Evolutionary conservation across 345 rosid species (phyloP), one percentile per base, ranked within the genome.

Genomic region (Salix udensis): DNA sequence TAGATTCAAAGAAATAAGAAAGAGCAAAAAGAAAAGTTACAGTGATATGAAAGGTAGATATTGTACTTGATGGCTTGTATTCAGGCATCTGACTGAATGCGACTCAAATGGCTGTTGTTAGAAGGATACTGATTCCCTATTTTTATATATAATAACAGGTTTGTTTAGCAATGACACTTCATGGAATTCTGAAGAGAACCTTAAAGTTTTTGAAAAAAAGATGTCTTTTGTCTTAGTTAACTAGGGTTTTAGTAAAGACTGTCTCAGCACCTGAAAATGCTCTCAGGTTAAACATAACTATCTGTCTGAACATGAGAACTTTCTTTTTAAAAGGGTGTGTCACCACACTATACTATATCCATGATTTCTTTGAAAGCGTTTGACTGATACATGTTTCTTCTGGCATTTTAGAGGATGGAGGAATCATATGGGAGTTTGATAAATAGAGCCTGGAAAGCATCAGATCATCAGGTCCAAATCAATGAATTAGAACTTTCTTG

Each of bases 341-440:
- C 34, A 26, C 23, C 21, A 8, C 15, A 12, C 11, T 30, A 30
- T 31, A 26, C 9, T 19, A 5, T 19, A 31, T n/a, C 7, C 10
- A 39, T 36, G 19, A 26, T 46, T 72, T 60, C n/a, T 18, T 4
- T 9, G 39, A 28, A 14, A 75, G 48, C 7, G 18, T 58, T 21
- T 36, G 50, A 3, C 66, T 55, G 15, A 44, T 46, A 12, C 0
- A 64, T 67, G 42, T 73, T 19, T 60, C 12, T 31, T 74, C 19
- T 77, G 72, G 61, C 68, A 8, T 86, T 76, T 58, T 85, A 87
- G 94, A 88, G 86, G 89, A 84, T 79, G 89, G 90, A 82, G 91
- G 90, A 24, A 68, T 87, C 52, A 65, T 88, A 76, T 88, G 90
- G 91, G 91, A 88, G 75, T 86, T 88, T 1, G 88, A 88, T 83